phyloP scores from a whole-genome alignment of 116 monocot genomes.

The Posidonia oceanica region DNA sequence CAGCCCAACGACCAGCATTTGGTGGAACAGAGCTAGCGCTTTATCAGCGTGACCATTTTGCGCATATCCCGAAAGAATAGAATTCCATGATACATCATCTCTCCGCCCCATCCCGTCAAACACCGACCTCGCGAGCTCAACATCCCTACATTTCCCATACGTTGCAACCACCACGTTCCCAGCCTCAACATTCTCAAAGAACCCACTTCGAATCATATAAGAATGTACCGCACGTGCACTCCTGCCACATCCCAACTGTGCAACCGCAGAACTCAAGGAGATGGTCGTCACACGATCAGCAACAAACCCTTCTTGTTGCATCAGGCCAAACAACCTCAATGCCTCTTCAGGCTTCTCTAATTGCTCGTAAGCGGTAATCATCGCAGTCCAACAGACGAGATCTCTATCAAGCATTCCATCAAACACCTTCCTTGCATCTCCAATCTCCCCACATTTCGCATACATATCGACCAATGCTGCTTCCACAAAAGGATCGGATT shows the following conservation, averaged over 20 bases:
- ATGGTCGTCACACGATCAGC: conserved; percentile 10
- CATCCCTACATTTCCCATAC: conserved; percentile 8
- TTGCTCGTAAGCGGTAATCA: conserved; percentile 16
- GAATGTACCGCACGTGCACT: conserved; percentile 1
- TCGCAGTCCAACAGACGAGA: conserved; percentile 15
- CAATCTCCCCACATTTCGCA: conserved; percentile 10
- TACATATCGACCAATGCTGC: conserved; percentile 12
- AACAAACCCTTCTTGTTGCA: conserved; percentile 1
- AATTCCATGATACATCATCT: conserved; percentile 17
- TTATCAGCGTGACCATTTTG: conserved; percentile 10
- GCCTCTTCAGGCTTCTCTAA: conserved; percentile 2
- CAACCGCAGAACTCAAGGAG: conserved; percentile 10
- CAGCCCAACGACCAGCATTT: conserved; percentile 2
- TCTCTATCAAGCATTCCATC: conserved; percentile 17
- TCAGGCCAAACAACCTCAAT: conserved; percentile 2
- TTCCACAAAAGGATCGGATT: not conserved
- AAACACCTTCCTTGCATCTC: conserved; percentile 10
- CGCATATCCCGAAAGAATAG: conserved; percentile 16
- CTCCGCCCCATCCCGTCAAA: conserved; percentile 6
- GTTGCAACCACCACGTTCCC: conserved; percentile 7
- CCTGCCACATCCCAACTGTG: not conserved
- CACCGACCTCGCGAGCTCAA: not conserved
- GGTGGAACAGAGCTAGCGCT: conserved; percentile 4
- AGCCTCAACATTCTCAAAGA: not conserved
- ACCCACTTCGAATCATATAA: not conserved